Evolutionary conservation across 768 basidiomycete species (phyloP), one percentile per base, ranked within the genome.

Genomic region (Boletus huronensis): DNA sequence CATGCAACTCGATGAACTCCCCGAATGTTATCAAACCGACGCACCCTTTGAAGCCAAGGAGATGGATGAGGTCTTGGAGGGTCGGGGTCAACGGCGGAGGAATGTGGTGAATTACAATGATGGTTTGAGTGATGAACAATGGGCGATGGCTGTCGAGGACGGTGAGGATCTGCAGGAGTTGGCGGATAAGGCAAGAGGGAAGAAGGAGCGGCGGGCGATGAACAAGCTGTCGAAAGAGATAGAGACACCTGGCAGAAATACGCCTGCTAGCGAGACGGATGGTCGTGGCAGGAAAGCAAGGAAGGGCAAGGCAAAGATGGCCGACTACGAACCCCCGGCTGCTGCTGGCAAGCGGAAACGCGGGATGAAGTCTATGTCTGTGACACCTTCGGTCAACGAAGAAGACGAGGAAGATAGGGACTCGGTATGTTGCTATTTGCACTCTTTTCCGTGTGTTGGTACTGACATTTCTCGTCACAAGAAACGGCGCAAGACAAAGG

Each of bases 51-150:
- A 91, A 48, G 78, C 82, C 21, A 75, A 79, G 52, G 75, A 81
- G 44, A 69, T 85, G 7, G 76, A 70, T 13, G 73, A 79, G 41
- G 72, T 72, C 36, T 62, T 75, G 26, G 82, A 92, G 66, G 94
- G 94, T 52, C 84, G 94, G 57, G 95, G 94, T 34, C 87, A 90
- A 68, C 81, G 94, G 61, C 81, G 83, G 55, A 81, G 93, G 59
- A 90, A 85, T 54, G 79, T 88, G 41, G 92, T 98, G 57, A 87
- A 84, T 66, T 98, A 98, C 66, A 95, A 88, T 55, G 96, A 98
- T 66, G 94, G 94, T 16, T 78, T 98, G 52, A 88, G 85, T 49
- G 96, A 98, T 61, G 96, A 97, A 65, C 87, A 94, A 61, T 97
- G 93, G 88, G 83, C 92, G 31, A 80, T 89, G 80, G 88, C 89